phyloP scores from a whole-genome alignment of 2,329 filamentous ascomycete genomes.

The Colletotrichum sp. region DNA sequence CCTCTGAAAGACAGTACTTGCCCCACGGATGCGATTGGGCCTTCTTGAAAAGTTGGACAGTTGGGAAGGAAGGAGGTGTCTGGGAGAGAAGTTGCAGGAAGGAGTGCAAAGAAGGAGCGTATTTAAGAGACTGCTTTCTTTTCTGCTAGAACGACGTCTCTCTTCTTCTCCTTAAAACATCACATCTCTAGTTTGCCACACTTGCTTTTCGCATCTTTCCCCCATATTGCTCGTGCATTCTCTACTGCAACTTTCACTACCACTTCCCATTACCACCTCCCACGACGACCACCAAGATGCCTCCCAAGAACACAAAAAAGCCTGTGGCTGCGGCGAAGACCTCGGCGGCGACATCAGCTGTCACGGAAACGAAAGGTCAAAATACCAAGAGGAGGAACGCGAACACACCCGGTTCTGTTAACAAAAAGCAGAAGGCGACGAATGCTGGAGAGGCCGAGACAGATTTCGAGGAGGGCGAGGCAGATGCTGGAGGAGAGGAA shows the following conservation, averaged over 20 bases:
- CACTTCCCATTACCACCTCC: not conserved
- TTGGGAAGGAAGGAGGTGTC: not conserved
- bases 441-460: accelerated
- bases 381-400: not conserved
- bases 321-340: not conserved
- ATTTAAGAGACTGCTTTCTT: not conserved
- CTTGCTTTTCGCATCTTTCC: not conserved
- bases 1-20: not conserved
- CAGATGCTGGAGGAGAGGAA: not conserved
- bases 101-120: not conserved
- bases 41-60: not conserved
- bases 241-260: not conserved
- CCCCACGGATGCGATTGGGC: not conserved
- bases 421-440: not conserved
- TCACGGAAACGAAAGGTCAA: not conserved
- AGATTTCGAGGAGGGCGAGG: not conserved
- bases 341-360: not conserved
- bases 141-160: not conserved
- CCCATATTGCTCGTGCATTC: not conserved
- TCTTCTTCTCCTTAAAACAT: not conserved
- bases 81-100: not conserved
- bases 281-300: not conserved
- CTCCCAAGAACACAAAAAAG: not conserved
- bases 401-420: not conserved
- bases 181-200: not conserved